Percentiles rank a stretch among this genome's conserved stretches.
These are phyloP conservation scores for Pistacia integerrima DNA, from an alignment of 345 rosid genomes.

Conservation along the genomic window DNA sequence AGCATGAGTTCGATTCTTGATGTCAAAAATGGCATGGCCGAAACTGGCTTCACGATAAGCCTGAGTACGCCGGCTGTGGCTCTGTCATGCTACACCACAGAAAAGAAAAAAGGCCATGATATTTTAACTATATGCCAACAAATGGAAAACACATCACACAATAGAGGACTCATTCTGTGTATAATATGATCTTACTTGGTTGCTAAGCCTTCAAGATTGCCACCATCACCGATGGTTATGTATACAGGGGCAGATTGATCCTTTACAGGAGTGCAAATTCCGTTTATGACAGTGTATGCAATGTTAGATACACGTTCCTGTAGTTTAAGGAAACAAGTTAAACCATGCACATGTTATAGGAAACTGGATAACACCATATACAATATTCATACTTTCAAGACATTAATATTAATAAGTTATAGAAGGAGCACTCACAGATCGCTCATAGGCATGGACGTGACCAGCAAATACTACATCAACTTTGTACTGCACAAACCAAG, in stretches of 20 bases:
- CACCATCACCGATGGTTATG: conserved; percentile 88
- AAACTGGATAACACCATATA: not conserved
- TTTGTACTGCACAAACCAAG: conserved; percentile 74
- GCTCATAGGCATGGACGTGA: conserved; percentile 91
- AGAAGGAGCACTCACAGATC: conserved; percentile 67
- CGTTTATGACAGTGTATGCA: conserved; percentile 69
- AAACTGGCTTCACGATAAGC: conserved; percentile 92
- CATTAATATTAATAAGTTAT: not conserved
- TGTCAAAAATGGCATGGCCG: conserved; percentile 79
- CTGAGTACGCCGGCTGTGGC: conserved; percentile 92
- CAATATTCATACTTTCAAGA: not conserved
- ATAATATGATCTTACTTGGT: conserved; percentile 49
- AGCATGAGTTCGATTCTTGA: conserved; percentile 87
- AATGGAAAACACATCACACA: not conserved
- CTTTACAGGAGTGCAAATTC: conserved; percentile 52
- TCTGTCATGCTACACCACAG: conserved; percentile 65
- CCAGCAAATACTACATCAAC: conserved; percentile 91
- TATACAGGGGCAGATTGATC: conserved; percentile 81
- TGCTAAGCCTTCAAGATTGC: conserved; percentile 82
- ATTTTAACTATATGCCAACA: not conserved
- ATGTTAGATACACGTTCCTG: conserved; percentile 87
- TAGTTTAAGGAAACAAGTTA: not conserved
- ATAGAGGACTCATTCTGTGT: not conserved
- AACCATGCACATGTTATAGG: not conserved
- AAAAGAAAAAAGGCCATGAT: not conserved